Conservation (phyloP, 1,284 basidiomycete species). For the Cryptococcus hybrid region DNA sequence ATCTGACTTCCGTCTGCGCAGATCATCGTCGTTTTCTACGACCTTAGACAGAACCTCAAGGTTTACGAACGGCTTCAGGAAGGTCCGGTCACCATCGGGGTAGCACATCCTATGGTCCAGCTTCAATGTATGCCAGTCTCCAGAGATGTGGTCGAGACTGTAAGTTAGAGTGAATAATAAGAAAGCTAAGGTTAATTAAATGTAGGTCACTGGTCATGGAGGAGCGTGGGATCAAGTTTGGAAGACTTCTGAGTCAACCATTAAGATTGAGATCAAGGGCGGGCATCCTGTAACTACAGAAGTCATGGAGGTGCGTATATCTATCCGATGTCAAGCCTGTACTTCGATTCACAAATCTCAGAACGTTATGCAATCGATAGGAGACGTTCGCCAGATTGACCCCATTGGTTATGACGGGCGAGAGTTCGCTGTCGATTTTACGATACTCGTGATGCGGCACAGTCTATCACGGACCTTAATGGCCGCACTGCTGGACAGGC, state of each 20-base stretch:
- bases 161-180: slow-evolving; percentile 6
- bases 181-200: neutral
- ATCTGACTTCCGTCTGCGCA: slow-evolving; percentile 8
- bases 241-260: slow-evolving; percentile 14
- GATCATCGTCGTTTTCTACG: slow-evolving; percentile 40
- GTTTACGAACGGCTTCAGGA: slow-evolving; percentile 22
- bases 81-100: slow-evolving; percentile 15
- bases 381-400: slow-evolving; percentile 21
- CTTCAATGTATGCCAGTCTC: slow-evolving; percentile 27
- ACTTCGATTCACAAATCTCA: slow-evolving; percentile 3
- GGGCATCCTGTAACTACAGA: slow-evolving; percentile 6
- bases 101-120: slow-evolving; percentile 4
- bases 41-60: slow-evolving; percentile 34
- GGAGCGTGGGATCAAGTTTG: slow-evolving; percentile 22
- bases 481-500: slow-evolving; percentile 13
- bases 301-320: slow-evolving; percentile 17
- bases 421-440: slow-evolving; percentile 40
- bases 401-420: slow-evolving; percentile 17
- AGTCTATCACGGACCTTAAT: slow-evolving; percentile 24
- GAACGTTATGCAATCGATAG: slow-evolving; percentile 21
- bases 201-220: slow-evolving; percentile 14
- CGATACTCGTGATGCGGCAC: slow-evolving; percentile 33
- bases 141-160: slow-evolving; percentile 17
- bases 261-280: slow-evolving; percentile 21
- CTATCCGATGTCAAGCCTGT: neutral